phyloP scores from a whole-genome alignment of 495 filamentous ascomycete species.

The Cercophora samala region DNA sequence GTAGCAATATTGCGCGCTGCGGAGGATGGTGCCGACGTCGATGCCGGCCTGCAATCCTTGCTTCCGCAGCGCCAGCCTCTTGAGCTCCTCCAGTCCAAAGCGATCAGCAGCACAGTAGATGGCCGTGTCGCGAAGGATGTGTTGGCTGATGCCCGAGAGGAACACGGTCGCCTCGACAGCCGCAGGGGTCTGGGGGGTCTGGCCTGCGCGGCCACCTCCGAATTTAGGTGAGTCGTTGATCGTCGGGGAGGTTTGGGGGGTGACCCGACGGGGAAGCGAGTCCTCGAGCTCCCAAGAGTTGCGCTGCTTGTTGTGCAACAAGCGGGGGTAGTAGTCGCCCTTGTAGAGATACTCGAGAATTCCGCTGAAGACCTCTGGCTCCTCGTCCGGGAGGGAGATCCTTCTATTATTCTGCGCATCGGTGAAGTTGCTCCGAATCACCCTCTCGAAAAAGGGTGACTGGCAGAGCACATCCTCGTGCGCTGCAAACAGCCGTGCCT shows the following conservation, averaged over 20 bases:
- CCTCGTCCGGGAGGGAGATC: slow-evolving; percentile 77
- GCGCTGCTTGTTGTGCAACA: slow-evolving; percentile 64
- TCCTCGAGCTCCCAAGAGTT: slow-evolving; percentile 74
- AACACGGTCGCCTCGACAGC: slow-evolving; percentile 74
- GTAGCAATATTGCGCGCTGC: slow-evolving; percentile 88
- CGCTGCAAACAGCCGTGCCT: slow-evolving; percentile 84
- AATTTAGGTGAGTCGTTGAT: slow-evolving; percentile 36
- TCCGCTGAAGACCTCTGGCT: slow-evolving; percentile 84
- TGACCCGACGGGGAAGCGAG: slow-evolving; percentile 38
- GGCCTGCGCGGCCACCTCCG: slow-evolving; percentile 53
- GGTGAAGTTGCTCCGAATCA: slow-evolving; percentile 60
- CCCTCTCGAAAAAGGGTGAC: slow-evolving; percentile 73
- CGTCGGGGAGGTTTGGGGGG: slow-evolving; percentile 36
- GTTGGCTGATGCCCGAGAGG: slow-evolving; percentile 58
- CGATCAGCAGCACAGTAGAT: slow-evolving; percentile 88
- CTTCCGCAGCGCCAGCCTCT: slow-evolving; percentile 84
- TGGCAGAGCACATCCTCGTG: slow-evolving; percentile 82
- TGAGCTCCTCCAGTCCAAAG: slow-evolving; percentile 81
- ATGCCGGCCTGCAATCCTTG: slow-evolving; percentile 85
- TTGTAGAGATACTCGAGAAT: slow-evolving; percentile 94
- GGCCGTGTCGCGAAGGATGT: slow-evolving; percentile 81
- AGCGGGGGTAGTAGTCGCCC: slow-evolving; percentile 82
- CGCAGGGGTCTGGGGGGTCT: slow-evolving; percentile 34
- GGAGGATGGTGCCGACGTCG: slow-evolving; percentile 79
- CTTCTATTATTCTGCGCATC: slow-evolving; percentile 61